Evolutionary conservation across 2,329 filamentous ascomycete genomes (phyloP), one percentile per base, ranked within the genome.

Genomic region (Penicillium fuscoglaucum): DNA sequence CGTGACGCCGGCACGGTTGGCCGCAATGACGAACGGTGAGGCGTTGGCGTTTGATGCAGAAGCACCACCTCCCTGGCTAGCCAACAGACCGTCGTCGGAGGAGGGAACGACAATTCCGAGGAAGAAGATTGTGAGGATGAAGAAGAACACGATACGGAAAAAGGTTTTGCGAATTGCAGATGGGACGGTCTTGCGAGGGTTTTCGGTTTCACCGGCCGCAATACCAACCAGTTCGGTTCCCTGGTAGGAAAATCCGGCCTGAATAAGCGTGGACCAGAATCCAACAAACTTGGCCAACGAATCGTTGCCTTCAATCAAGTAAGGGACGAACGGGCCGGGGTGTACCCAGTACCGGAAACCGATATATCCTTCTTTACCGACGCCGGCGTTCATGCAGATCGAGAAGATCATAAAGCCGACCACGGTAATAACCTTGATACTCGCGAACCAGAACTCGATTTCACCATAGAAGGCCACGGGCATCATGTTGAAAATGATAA

Each of bases 371-470:
- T 90, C 79, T 17, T 84, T 68, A 21, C 89, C 87, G 6, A 81
- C 88, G 46, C 89, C 90, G 3, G 87, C 88, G 69, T 90, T 87
- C 75, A 92, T 82, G 73, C 87, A 89, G 66, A 91, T 88, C 63
- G 83, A 85, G 66, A 92, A 90, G 70, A 93, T 87, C 78, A 90
- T 83, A 78, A 92, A 90, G 43, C 89, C 89, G 44, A 90, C 54
- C 40, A 92, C 84, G 29, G 89, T 90, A 50, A 91, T 67, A 57
- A 92, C 87, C 74, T 93, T 93, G 79, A 93, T 85, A 57, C 81
- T 84, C 2, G 88, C 87, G 66, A 93, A 86, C 83, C 87, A 91
- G 75, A 92, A 90, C 72, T 93, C 90, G 28, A 90, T 79, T 70
- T 92, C 88, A 50, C 89, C 90, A 65, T 90, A 93, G 64, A 86